A percentile compares a stretch with the other conserved stretches of the same genome.
These are phyloP conservation scores for Myrmaecium sp. DNA, from an alignment of 2,329 filamentous ascomycete genomes.

Conservation along the genomic window DNA sequence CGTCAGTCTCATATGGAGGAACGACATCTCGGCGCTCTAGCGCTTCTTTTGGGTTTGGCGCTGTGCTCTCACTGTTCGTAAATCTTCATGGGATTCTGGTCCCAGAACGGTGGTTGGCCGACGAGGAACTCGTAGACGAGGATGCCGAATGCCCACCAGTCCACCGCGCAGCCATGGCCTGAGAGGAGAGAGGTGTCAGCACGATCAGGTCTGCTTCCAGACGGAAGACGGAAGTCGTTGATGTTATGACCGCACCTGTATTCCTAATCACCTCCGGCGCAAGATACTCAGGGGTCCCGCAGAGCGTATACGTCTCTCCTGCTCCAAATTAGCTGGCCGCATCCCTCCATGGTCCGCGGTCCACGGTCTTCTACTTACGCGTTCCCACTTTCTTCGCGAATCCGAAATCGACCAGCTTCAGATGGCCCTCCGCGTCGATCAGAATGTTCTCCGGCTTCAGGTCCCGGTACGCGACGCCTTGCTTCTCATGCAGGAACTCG, in stretches of 20 bases:
- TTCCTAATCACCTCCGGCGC: constrained; percentile 74
- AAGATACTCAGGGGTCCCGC: constrained; percentile 70
- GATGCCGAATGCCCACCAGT: constrained; percentile 80
- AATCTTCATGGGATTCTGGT: constrained; percentile 73
- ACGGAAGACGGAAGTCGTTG: constrained; percentile 1
- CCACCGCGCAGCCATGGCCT: constrained; percentile 53
- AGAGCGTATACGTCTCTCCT: constrained; percentile 67
- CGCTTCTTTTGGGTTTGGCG: constrained; percentile 1
- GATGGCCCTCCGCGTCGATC: constrained; percentile 59
- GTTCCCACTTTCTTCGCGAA: constrained; percentile 65
- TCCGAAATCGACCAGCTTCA: constrained; percentile 72
- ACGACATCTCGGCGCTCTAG: no score
- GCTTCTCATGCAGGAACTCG: constrained; percentile 62
- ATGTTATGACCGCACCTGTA: constrained; percentile 35
- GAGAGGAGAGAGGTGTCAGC: constrained; percentile 11
- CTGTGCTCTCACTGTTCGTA: constrained; percentile 43
- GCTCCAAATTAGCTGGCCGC: constrained; percentile 4
- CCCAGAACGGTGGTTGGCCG: constrained; percentile 75
- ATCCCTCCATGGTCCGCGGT: neutral
- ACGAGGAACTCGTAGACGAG: constrained; percentile 73
- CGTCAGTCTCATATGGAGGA: constrained; percentile 1
- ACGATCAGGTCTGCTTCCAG: neutral
- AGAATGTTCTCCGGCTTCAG: constrained; percentile 72
- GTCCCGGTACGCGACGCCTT: constrained; percentile 68
- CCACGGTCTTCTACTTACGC: constrained; percentile 19